Evolutionary conservation across 106 monocot species (phyloP), one percentile per base, ranked within the genome.

Genomic region (Posidonia australis): DNA sequence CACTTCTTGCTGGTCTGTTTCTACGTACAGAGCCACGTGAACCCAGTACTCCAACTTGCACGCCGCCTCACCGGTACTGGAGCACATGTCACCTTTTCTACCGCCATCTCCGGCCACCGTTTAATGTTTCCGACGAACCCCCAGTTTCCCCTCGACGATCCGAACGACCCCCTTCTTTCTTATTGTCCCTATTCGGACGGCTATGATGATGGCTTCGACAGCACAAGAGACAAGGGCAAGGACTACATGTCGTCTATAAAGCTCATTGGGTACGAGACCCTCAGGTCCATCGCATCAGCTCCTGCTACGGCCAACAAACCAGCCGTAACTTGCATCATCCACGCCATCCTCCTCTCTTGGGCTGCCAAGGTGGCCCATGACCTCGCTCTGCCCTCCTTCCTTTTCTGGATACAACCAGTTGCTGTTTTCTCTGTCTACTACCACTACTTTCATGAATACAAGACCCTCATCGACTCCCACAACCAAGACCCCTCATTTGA

Each of bases 111-210:
- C 48, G 67, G 16, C 23, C 60, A 75, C 67, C 67, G 74, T 13
- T 51, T 17, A 10, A 67, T 75, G 67, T 75, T 68, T 51, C 43
- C 74, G 7, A 19, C 45, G 25, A 23, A 30, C 29, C n/a, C 60
- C 1, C 9, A 18, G 13, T 21, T 44, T 9, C 61, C 67, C 0
- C 13, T 48, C 10, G 74, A 31, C 42, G 71, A 53, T 51, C 21
- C 20, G 16, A 25, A 63, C 7, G 17, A 60, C 20, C 61, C 51
- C 12, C 64, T 68, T 14, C 13, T 92, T 27, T 72, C 75, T 32
- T 82, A 75, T 66, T 19, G 26, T 44, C 81, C 86, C 0, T 75
- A 66, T 60, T 81, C 83, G 65, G 86, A 86, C 57, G 86, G 91
- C 41, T 72, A 54, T 54, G 83, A 92, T 61, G 54, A 76, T 2